phyloP scores from a whole-genome alignment of 2,329 filamentous ascomycete species.

The Aspergillus floridensis region DNA sequence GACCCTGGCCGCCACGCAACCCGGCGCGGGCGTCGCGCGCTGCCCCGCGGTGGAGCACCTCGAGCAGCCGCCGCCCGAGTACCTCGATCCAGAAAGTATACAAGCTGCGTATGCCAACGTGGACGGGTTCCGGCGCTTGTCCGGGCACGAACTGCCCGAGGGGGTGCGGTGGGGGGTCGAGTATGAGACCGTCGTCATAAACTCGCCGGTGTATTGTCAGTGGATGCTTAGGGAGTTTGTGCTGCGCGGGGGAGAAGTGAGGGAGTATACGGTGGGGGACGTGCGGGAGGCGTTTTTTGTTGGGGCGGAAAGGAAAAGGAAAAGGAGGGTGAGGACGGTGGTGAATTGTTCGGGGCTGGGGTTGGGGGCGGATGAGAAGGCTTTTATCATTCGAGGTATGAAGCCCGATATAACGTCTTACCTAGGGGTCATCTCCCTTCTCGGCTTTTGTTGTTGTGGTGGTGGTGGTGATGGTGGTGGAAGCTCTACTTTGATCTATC shows the following conservation, averaged over 20 bases:
- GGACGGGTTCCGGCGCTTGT: slow-evolving; percentile 32
- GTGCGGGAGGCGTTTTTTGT: slow-evolving; percentile 40
- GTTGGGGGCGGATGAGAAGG: slow-evolving; percentile 39
- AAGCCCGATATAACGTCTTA: slow-evolving; percentile 7
- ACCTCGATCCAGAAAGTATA: slow-evolving; percentile 29
- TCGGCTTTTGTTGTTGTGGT: no score
- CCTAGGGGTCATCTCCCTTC: neutral
- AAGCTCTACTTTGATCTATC: no score
- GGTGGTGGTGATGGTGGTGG: no score
- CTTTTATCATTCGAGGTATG: slow-evolving; percentile 45
- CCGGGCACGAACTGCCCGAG: slow-evolving; percentile 24
- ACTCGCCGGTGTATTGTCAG: slow-evolving; percentile 45
- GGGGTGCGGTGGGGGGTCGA: slow-evolving; percentile 42
- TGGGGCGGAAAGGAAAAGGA: neutral
- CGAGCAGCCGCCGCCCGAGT: slow-evolving; percentile 37
- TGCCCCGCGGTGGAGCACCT: slow-evolving; percentile 45
- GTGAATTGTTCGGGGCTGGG: slow-evolving; percentile 48
- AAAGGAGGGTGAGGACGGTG: slow-evolving; percentile 34
- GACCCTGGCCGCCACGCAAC: slow-evolving; percentile 31
- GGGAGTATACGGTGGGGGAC: slow-evolving; percentile 27
- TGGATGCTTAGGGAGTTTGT: slow-evolving; percentile 43
- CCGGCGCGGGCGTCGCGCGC: slow-evolving; percentile 38
- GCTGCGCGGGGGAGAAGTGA: slow-evolving; percentile 36
- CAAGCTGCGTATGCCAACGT: slow-evolving; percentile 30
- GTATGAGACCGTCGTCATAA: slow-evolving; percentile 44